Evolutionary conservation across 805 yeast genomes (phyloP).

Genomic region (Saturnispora kantuleensis): DNA sequence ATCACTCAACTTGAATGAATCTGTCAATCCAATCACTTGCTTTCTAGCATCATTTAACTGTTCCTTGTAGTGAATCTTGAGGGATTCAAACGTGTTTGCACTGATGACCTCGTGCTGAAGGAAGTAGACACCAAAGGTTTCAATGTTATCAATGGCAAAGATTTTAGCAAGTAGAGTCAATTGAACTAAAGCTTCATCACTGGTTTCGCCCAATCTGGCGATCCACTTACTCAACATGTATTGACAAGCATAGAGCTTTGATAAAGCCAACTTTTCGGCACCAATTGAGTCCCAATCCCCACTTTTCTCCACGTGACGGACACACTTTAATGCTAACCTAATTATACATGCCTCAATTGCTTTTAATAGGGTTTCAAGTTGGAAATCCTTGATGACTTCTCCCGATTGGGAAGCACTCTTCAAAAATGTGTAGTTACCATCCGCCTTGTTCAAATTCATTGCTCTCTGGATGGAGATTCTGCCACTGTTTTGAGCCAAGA

Average conservation of each 20-base stretch:
- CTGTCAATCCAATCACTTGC: slow-evolving; percentile 70
- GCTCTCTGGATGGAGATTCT: slow-evolving; percentile 56
- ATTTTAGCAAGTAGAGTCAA: slow-evolving; percentile 48
- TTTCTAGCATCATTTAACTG: slow-evolving; percentile 47
- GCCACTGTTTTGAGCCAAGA: slow-evolving; percentile 76
- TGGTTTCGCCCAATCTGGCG: slow-evolving; percentile 21
- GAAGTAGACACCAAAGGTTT: slow-evolving; percentile 62
- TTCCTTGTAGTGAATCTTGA: slow-evolving; percentile 33
- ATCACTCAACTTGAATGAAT: slow-evolving; percentile 75
- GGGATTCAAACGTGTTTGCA: slow-evolving; percentile 34
- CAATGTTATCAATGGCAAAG: slow-evolving; percentile 58
- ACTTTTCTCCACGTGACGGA: slow-evolving; percentile 25
- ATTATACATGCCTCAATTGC: slow-evolving; percentile 34
- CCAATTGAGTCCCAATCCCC: slow-evolving; percentile 39
- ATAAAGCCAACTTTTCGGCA: slow-evolving; percentile 34
- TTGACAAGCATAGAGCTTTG: slow-evolving; percentile 43
- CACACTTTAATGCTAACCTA: slow-evolving; percentile 29
- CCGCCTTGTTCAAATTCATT: slow-evolving; percentile 28
- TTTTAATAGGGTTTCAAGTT: slow-evolving; percentile 24
- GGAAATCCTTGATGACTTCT: slow-evolving; percentile 26
- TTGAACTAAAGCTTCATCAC: slow-evolving; percentile 32
- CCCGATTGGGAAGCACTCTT: slow-evolving; percentile 18
- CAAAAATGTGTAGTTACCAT: slow-evolving; percentile 33
- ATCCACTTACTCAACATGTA: slow-evolving; percentile 36
- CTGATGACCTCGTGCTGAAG: slow-evolving; percentile 51